Evolutionary conservation across 441 rosid species (phyloP).

Genomic region (Melianthus villosus): DNA sequence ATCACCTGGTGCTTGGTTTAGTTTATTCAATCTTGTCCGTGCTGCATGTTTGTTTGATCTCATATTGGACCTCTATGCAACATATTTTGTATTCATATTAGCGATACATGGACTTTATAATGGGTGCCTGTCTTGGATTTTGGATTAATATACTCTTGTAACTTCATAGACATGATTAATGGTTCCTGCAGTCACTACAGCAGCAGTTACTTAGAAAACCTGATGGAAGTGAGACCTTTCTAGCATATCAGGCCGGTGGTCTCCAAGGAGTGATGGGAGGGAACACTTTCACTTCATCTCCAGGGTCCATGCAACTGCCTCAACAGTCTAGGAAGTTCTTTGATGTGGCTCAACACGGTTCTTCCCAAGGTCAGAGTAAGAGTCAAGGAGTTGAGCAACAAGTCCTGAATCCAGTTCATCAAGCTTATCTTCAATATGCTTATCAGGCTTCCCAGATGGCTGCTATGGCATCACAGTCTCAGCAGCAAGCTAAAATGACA

Average conservation of each 20-base stretch:
- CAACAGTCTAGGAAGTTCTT: conserved; percentile 73
- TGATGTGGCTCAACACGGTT: conserved; percentile 59
- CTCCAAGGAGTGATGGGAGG: conserved; percentile 67
- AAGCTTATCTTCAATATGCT: conserved; percentile 79
- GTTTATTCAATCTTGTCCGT: no score
- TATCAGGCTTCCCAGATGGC: conserved; percentile 59
- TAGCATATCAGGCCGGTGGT: conserved; percentile 67
- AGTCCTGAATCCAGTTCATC: conserved; percentile 59
- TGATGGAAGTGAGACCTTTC: conserved; percentile 62
- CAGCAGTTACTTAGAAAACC: conserved; percentile 56
- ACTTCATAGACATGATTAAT: background rate
- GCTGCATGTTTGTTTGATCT: no score
- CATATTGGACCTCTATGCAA: no score
- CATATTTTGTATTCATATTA: no score
- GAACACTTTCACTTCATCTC: conserved; percentile 42
- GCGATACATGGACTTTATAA: no score
- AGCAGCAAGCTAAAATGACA: conserved; percentile 70
- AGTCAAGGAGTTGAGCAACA: conserved; percentile 62
- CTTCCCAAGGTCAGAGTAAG: conserved; percentile 38
- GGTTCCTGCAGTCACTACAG: conserved; percentile 35
- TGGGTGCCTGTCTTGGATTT: no score
- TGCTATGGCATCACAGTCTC: conserved; percentile 27
- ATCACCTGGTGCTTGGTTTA: no score
- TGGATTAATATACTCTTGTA: background rate
- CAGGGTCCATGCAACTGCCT: conserved; percentile 63